These are phyloP conservation scores for Fraxinus greggii DNA, from an alignment of 305 asterid genomes.

Conservation along the genomic window DNA sequence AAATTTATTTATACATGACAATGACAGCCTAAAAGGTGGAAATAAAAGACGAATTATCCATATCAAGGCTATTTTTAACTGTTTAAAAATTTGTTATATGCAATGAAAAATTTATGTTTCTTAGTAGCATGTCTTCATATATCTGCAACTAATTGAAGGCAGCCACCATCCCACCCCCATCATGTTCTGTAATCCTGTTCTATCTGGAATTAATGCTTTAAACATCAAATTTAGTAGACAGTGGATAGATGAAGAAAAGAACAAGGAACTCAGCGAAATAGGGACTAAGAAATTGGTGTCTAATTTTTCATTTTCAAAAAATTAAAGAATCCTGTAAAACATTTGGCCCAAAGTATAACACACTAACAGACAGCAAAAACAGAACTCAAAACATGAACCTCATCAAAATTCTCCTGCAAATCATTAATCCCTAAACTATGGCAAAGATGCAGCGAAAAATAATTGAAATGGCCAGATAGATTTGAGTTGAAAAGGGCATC, in stretches of 20 bases:
- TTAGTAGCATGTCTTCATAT: background rate
- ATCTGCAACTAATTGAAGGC: background rate
- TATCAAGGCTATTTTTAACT: background rate
- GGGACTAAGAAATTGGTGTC: background rate
- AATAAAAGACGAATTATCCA: background rate
- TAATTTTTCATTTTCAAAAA: background rate
- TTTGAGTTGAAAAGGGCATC: slow-evolving; percentile 8
- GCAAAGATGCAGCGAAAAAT: background rate
- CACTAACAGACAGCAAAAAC: background rate
- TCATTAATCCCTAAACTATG: background rate
- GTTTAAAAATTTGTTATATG: background rate
- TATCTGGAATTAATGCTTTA: background rate
- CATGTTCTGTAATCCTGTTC: background rate
- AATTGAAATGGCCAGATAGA: background rate
- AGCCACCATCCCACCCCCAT: background rate
- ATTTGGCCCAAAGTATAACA: background rate
- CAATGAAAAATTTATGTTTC: background rate
- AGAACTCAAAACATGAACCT: background rate
- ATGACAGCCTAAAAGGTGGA: background rate
- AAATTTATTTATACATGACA: background rate
- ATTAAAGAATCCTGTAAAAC: background rate
- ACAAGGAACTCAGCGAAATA: background rate
- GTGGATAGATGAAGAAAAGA: background rate
- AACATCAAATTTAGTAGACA: background rate
- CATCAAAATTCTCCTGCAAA: background rate